Percentiles rank a stretch among this genome's conserved stretches.
Conservation (phyloP, 2,329 filamentous ascomycete genomes). For the Torrubiella hemipterigena region DNA sequence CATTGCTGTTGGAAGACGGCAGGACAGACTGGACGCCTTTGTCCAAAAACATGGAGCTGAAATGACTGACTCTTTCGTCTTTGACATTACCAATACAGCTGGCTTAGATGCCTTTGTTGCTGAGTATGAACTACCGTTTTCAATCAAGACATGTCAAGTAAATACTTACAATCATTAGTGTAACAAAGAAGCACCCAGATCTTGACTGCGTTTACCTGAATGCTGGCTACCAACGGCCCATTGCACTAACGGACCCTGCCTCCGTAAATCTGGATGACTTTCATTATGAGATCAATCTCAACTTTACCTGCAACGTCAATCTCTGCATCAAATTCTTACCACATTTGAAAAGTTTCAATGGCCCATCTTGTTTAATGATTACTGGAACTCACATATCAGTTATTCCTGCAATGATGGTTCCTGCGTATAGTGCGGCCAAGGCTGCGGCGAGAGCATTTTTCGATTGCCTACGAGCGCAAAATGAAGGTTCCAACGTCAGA, state of each 20-base stretch:
- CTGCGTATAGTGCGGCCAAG: slow-evolving; percentile 11
- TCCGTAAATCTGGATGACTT: slow-evolving; percentile 15
- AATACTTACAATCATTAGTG: background rate
- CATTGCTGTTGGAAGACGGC: slow-evolving; percentile 32
- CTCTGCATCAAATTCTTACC: slow-evolving; percentile 10
- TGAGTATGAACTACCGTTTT: background rate
- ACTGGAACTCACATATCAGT: slow-evolving; percentile 10
- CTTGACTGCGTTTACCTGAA: slow-evolving; percentile 47
- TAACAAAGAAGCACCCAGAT: slow-evolving; percentile 23
- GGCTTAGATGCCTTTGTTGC: slow-evolving; percentile 16
- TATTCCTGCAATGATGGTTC: slow-evolving; percentile 8
- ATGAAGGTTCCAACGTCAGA: slow-evolving; percentile 7
- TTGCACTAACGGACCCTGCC: slow-evolving; percentile 12
- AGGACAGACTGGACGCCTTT: slow-evolving; percentile 35
- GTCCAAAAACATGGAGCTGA: slow-evolving; percentile 27
- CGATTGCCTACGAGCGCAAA: slow-evolving; percentile 9
- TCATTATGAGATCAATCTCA: slow-evolving; percentile 9
- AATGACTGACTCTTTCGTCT: slow-evolving; percentile 22
- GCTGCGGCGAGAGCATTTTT: slow-evolving; percentile 11
- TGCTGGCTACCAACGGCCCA: slow-evolving; percentile 36
- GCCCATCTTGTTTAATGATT: slow-evolving; percentile 7
- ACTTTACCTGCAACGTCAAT: slow-evolving; percentile 11
- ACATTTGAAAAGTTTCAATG: slow-evolving; percentile 7
- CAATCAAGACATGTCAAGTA: slow-evolving; percentile 1
- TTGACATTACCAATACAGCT: slow-evolving; percentile 30